Percentiles rank a stretch among this genome's conserved stretches.
These are phyloP conservation scores for Aspergillus awamori DNA, from an alignment of 2,329 filamentous ascomycete genomes.

Conservation along the genomic window DNA sequence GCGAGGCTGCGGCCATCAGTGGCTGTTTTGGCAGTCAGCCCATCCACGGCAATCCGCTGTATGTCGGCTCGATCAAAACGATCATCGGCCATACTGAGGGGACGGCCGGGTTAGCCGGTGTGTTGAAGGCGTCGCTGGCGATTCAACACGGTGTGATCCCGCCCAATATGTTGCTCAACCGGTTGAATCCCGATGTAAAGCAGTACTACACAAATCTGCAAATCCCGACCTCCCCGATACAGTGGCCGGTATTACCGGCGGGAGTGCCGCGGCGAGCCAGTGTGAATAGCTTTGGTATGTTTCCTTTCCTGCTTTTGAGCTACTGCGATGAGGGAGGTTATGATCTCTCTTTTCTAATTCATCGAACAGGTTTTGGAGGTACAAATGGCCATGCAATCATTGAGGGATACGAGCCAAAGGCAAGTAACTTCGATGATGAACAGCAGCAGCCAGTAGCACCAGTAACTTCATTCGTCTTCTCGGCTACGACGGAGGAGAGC, in stretches of 20 bases:
- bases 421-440: neutral
- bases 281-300: constrained; percentile 2
- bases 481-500: constrained; percentile 6
- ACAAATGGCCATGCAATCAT: constrained; percentile 19
- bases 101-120: constrained; percentile 9
- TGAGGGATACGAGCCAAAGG: constrained; percentile 6
- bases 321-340: too few species aligned
- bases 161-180: constrained; percentile 28
- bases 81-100: constrained; percentile 16
- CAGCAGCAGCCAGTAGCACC: too few species aligned
- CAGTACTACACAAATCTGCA: constrained; percentile 22
- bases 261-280: constrained; percentile 2
- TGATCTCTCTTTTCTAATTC: too few species aligned
- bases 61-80: constrained; percentile 17
- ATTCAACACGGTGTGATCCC: constrained; percentile 29
- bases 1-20: constrained; percentile 10
- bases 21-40: neutral
- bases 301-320: too few species aligned
- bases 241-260: constrained; percentile 21
- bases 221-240: constrained; percentile 15
- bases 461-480: constrained; percentile 13
- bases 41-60: neutral
- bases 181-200: constrained; percentile 21
- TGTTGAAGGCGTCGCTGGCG: constrained; percentile 26
- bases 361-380: constrained; percentile 13